Base-by-base conservation (phyloP, 352 stramenopile species). In the Globisporangium nagaii region DNA sequence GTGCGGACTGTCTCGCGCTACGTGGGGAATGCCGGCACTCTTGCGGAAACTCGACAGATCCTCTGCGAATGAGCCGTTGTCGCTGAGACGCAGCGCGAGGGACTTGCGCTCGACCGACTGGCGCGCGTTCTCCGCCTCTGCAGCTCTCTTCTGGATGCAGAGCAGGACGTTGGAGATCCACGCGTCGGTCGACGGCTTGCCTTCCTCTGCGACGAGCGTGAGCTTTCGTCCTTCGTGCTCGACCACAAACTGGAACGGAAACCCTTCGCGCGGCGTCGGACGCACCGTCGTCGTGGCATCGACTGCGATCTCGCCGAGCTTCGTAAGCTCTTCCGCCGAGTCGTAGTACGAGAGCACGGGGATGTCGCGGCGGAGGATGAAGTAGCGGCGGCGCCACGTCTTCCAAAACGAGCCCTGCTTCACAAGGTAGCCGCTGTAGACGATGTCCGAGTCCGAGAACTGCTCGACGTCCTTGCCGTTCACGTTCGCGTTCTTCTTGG, bases 391-490 rank as follows among this genome's bases (percentile, higher is more conserved):
- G 40, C 76, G 68, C 84, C 84, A 95, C 6, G 77, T 90, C 60
- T 91, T 90, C 84, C 84, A 95, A 69, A 93, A 95, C 28, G 84
- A 95, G 17, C 84, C 84, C 34, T 90, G 80, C 56, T 95, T 95
- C 42, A 90, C 70, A 31, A 95, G 61, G 51, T 90, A 91, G 6
- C 84, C 84, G 19, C 70, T 73, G 22, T 73, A 86, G 36, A 91
- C 70, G 41, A 95, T 93, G 45, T 95, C 82, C 9, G 84, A 73
- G 50, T 92, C 80, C 11, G 80, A 92, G 58, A 95, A 95, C 65
- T 91, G 81, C 51, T 95, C 84, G 25, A 88, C 77, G 41, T 90
- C 80, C 24, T 84, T 84, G 37, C 74, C 73, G 32, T 82, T 91
- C 53, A 86, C 80, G 49, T 89, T 81, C 42, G 86, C 70, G 22